Evolutionary conservation across 805 yeast species (phyloP).

Genomic region (Saccharomyces mikatae): DNA sequence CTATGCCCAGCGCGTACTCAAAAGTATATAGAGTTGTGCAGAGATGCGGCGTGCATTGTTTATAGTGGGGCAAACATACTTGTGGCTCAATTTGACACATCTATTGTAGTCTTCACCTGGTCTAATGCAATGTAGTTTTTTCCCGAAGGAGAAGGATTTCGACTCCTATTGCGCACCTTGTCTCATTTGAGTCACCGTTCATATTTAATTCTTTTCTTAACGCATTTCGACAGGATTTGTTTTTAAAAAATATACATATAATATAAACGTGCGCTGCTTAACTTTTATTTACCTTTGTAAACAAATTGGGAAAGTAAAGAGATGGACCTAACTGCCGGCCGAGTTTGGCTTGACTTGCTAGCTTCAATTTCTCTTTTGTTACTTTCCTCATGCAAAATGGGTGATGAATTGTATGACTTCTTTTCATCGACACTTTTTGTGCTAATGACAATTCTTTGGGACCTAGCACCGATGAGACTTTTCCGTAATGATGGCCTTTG

Average conservation of each 20-base stretch:
- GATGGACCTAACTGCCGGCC: conserved; percentile 14
- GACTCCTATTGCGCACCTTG: background rate
- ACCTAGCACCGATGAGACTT: background rate
- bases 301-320: conserved; percentile 18
- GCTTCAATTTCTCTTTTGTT: background rate
- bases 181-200: background rate
- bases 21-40: background rate
- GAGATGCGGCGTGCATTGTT: background rate
- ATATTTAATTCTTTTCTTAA: background rate
- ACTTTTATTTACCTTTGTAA: conserved; percentile 9
- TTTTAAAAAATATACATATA: background rate
- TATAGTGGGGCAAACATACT: background rate
- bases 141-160: background rate
- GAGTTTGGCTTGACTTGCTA: background rate
- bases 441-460: background rate
- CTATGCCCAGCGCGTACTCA: background rate
- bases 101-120: background rate
- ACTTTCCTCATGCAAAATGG: background rate
- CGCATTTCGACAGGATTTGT: background rate
- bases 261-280: background rate
- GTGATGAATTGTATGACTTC: background rate
- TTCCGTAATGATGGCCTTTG: background rate
- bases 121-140: background rate
- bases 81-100: background rate
- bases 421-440: background rate